A percentile compares a stretch with the other conserved stretches of the same genome.
Conservation (phyloP, 2,329 filamentous ascomycete genomes). For the Aspergillus sp. region DNA sequence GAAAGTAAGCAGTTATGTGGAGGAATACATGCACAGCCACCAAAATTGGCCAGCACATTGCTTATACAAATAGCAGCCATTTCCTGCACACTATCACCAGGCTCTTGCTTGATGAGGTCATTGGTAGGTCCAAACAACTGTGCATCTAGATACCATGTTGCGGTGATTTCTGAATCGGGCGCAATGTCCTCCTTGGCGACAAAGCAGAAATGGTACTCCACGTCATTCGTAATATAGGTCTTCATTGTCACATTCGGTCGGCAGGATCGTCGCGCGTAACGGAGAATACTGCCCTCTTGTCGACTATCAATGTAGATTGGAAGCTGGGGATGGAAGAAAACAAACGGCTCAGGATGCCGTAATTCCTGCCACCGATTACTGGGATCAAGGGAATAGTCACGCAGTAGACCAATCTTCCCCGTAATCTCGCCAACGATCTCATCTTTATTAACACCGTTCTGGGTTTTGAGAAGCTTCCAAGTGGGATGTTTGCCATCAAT, state of each 20-base stretch:
- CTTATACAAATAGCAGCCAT: slow-evolving; percentile 46
- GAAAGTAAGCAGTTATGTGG: slow-evolving; percentile 41
- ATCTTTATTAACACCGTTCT: slow-evolving; percentile 51
- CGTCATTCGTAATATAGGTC: slow-evolving; percentile 74
- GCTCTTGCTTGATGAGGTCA: slow-evolving; percentile 43
- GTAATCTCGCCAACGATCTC: slow-evolving; percentile 71
- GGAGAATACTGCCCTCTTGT: slow-evolving; percentile 78
- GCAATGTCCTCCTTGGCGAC: slow-evolving; percentile 76
- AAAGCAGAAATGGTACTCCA: slow-evolving; percentile 90
- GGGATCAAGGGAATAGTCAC: slow-evolving; percentile 67
- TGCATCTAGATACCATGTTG: slow-evolving; percentile 49
- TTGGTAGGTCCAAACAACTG: slow-evolving; percentile 39
- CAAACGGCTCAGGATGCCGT: slow-evolving; percentile 63
- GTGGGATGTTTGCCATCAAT: slow-evolving; percentile 60
- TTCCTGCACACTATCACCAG: slow-evolving; percentile 41
- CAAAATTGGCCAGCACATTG: slow-evolving; percentile 50
- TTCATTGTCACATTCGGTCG: slow-evolving; percentile 85
- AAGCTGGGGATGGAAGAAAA: slow-evolving; percentile 83
- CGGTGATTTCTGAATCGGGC: slow-evolving; percentile 51
- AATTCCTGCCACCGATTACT: slow-evolving; percentile 69
- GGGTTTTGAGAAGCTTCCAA: slow-evolving; percentile 63
- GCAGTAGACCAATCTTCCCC: slow-evolving; percentile 71
- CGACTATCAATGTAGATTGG: slow-evolving; percentile 93
- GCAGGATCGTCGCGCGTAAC: slow-evolving; percentile 91
- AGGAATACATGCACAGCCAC: slow-evolving; percentile 48